Evolutionary conservation across 23 red algal genomes (phyloP).

Genomic region (Pyropia yezoensis): DNA sequence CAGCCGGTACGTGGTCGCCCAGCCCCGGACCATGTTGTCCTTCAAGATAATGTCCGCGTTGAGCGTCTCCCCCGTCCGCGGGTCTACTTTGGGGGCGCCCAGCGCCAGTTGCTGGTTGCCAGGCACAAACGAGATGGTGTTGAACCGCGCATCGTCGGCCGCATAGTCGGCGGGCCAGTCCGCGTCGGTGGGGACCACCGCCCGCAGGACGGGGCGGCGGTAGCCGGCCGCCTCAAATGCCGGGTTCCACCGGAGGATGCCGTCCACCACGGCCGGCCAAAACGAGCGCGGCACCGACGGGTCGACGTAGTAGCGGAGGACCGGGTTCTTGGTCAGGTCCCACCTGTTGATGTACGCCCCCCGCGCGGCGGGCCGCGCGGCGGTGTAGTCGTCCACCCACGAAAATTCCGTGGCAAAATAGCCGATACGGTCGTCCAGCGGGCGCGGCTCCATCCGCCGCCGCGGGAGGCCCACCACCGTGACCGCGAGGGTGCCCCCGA

Average conservation of each 20-base stretch:
- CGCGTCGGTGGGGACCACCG: no score
- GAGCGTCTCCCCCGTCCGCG: constrained; percentile 22
- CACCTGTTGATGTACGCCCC: constrained; percentile 3
- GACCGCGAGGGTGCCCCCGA: not conserved
- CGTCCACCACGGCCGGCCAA: constrained; percentile 1
- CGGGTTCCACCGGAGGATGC: not conserved
- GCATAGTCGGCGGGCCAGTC: constrained; percentile 29
- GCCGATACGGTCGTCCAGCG: constrained; percentile 18
- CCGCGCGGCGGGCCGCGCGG: not conserved
- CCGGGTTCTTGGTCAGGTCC: not conserved
- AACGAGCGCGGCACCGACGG: not conserved
- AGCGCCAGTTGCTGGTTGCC: not conserved
- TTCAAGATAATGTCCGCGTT: constrained; percentile 10
- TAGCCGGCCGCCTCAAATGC: constrained; percentile 2
- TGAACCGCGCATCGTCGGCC: constrained; percentile 8
- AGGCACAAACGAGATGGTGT: constrained; percentile 7
- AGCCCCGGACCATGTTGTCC: not conserved
- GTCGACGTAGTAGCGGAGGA: not conserved
- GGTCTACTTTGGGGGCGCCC: not conserved
- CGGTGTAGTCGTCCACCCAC: constrained; percentile 1
- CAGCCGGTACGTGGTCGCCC: not conserved
- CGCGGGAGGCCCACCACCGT: constrained; percentile 2
- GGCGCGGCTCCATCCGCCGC: not conserved
- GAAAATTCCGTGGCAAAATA: constrained; percentile 1
- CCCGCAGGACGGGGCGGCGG: no score